These are phyloP conservation scores for Pneumocystis canis DNA, from an alignment of 1,139 yeast genomes.

Conservation along the genomic window DNA sequence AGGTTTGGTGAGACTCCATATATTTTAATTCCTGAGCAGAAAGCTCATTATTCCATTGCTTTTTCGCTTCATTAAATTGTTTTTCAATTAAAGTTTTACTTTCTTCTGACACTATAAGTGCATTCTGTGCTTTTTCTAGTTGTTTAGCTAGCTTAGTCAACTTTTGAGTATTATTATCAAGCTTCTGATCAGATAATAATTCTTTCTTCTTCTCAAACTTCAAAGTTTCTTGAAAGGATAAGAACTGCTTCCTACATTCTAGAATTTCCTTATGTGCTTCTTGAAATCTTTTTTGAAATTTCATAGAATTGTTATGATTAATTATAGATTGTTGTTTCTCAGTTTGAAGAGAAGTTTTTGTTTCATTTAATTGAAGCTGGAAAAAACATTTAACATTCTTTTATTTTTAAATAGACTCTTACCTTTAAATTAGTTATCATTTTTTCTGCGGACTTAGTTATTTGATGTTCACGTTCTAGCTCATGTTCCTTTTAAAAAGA, in stretches of 20 bases:
- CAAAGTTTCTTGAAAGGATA: background rate
- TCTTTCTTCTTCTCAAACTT: background rate
- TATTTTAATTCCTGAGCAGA: background rate
- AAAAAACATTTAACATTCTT: background rate
- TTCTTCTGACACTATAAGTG: constrained; percentile 3
- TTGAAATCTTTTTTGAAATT: background rate
- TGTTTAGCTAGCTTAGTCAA: background rate
- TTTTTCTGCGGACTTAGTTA: constrained; percentile 1
- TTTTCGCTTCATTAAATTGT: constrained; percentile 7
- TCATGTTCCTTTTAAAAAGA: constrained; percentile 1
- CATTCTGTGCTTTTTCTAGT: constrained; percentile 4
- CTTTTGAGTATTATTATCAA: background rate
- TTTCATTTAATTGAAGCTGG: background rate
- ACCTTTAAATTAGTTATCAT: background rate
- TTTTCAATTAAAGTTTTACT: constrained; percentile 4
- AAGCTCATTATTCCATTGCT: constrained; percentile 1
- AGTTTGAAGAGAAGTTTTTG: background rate
- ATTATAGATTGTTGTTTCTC: constrained; percentile 1
- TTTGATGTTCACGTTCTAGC: background rate
- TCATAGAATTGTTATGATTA: background rate
- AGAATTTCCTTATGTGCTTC: background rate
- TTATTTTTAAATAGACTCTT: background rate
- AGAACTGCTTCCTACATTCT: background rate
- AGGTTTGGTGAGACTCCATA: background rate
- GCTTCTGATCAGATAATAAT: background rate